Evolutionary conservation across 768 basidiomycete species (phyloP), one percentile per base, ranked within the genome.

Genomic region (Tulasnella sp.): DNA sequence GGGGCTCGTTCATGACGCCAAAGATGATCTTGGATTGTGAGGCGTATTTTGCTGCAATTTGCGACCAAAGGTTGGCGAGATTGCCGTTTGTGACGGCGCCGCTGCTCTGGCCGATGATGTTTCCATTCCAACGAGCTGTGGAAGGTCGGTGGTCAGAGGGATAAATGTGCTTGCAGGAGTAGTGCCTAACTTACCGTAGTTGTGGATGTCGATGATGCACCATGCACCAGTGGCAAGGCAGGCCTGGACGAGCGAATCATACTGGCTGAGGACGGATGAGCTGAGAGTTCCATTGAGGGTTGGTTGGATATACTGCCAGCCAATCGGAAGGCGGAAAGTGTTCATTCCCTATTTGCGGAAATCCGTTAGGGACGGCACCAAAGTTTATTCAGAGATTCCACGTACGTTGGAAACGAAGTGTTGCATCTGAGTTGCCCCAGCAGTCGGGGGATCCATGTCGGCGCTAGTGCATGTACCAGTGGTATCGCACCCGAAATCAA

Each of bases 301-400:
- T 3, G 51, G 51, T 21, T 29, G 30, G 9, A 38, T 38, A 30
- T 52, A 52, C 17, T 83, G 82, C 81, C 82, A 83, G 24, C 75
- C 77, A 4, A 80, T 77, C 0, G 82, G 81, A 19, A 83, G 74
- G 55, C 82, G 80, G 74, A 83, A 80, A 5, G 74, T 70, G 56
- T 80, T 80, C 72, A 76, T 80, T 2, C 75, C 43, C 19, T 53
- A 8, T 24, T 10, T 17, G n/a, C n/a, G n/a, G n/a, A n/a, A n/a
- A n/a, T 51, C 7, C 9, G 32, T 24, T 29, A 23, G 10, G n/a
- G 9, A 5, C 34, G 11, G 21, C 19, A 7, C 15, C 19, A 15
- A 10, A 45, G 32, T 19, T 30, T 30, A 26, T 19, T 19, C 27
- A 19, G 4, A 38, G 34, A 38, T 38, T 59, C 56, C 32, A 66